Evolutionary conservation across 164 flowering plant genomes (phyloP), one percentile per base, ranked within the genome.

Genomic region (Kingdonia uniflora): DNA sequence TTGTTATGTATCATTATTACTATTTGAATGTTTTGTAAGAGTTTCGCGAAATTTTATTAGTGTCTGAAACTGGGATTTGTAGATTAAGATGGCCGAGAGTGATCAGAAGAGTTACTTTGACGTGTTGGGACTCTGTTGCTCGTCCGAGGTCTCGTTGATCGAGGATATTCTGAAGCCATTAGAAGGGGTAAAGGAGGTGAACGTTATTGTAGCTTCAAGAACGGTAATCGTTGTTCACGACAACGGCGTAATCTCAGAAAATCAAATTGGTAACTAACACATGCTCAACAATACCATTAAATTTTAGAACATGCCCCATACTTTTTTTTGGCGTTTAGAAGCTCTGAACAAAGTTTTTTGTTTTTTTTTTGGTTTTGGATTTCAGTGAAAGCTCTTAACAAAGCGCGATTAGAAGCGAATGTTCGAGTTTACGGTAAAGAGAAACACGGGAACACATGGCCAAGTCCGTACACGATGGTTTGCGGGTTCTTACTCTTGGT

Each of bases 221-320:
- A 91, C 96, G 0, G 80, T 91, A 44, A 80, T 85, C 24, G 96
- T 91, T 2, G 51, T 87, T 14, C 98, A 91, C 54, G 87, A 91
- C 55, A 24, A 47, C 19, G 76, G 73, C 51, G 70, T 83, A 53
- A 57, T 79, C 51, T 79, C 95, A 17, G 80, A 77, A 58, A 21
- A 63, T 17, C 76, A 91, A 55, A 87, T 91, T 11, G 96, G 98
- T 91, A 75, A 65, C 14, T 2, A 25, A 26, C 39, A 50, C 20
- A 26, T 2, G 2, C n/a, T n/a, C n/a, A n/a, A n/a, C n/a, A n/a
- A n/a, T n/a, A n/a, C n/a, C n/a, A n/a, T 23, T 13, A 2, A 48
- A 23, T 3, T 46, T 19, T 10, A 14, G 16, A 46, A 20, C 49
- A 46, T 19, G 40, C 40, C n/a, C 16, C 38, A 50, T 50, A 11